phyloP scores from a whole-genome alignment of 495 filamentous ascomycete species.

The Cryomyces antarcticus region DNA sequence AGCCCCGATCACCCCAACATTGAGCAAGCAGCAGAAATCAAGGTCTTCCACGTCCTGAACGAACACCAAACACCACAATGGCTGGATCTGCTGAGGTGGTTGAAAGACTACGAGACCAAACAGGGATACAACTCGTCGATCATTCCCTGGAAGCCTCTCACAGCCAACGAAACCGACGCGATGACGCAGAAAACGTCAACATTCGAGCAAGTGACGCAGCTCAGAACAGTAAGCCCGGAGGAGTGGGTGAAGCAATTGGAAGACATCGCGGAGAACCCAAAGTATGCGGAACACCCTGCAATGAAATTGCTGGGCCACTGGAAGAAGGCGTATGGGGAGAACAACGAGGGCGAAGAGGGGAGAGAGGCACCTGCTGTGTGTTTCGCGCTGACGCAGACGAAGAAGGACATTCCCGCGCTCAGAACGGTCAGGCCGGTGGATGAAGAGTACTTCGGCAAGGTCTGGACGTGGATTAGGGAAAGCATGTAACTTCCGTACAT shows the following conservation, averaged over 20 bases:
- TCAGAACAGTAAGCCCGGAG: slow-evolving; percentile 1
- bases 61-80: slow-evolving; percentile 19
- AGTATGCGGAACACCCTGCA: slow-evolving; percentile 15
- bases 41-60: slow-evolving; percentile 32
- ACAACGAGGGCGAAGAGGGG: slow-evolving; percentile 1
- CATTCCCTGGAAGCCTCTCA: too few relatives aligned
- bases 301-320: slow-evolving; percentile 27
- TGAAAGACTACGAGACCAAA: slow-evolving; percentile 4
- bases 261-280: slow-evolving; percentile 2
- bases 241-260: slow-evolving; percentile 26
- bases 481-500: slow-evolving; percentile 1
- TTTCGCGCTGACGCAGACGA: slow-evolving; percentile 19
- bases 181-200: not conserved
- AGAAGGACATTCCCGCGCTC: slow-evolving; percentile 15
- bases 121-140: too few relatives aligned
- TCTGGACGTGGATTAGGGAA: slow-evolving; percentile 26
- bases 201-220: slow-evolving; percentile 18
- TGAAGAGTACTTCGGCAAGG: slow-evolving; percentile 20
- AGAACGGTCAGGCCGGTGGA: slow-evolving; percentile 18
- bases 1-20: slow-evolving; percentile 4
- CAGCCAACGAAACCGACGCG: not conserved
- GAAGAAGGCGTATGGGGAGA: slow-evolving; percentile 19
- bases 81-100: slow-evolving; percentile 25
- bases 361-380: slow-evolving; percentile 1
- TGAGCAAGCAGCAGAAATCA: not conserved